Evolutionary conservation across 768 basidiomycete genomes (phyloP).

Genomic region (Gloeostereum incarnatum): DNA sequence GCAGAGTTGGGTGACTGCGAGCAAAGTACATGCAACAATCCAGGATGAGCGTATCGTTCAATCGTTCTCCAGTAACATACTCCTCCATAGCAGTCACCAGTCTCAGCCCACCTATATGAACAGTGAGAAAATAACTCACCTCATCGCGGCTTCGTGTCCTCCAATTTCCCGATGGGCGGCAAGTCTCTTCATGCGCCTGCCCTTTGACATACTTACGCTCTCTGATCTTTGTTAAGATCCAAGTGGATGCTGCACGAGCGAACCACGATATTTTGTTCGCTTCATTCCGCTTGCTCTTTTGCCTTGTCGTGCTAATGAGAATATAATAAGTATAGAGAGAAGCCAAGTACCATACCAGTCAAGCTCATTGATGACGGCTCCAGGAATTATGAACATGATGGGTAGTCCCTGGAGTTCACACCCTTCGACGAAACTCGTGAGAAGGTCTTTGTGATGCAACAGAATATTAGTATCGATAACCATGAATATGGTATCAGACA

Average conservation of each 20-base stretch:
- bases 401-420: conserved; percentile 33
- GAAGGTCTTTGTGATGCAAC: conserved; percentile 55
- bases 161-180: conserved; percentile 53
- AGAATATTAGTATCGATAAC: conserved; percentile 79
- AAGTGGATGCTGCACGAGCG: conserved; percentile 59
- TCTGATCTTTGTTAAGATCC: conserved; percentile 55
- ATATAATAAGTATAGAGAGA: neutral
- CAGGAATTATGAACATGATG: conserved; percentile 61
- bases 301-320: conserved; percentile 18
- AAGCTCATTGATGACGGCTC: conserved; percentile 68
- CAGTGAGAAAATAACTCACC: conserved; percentile 25
- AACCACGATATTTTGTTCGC: conserved; percentile 38
- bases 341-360: conserved; percentile 42
- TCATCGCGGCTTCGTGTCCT: conserved; percentile 42
- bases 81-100: conserved; percentile 5
- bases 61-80: conserved; percentile 23
- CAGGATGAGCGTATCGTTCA: conserved; percentile 63
- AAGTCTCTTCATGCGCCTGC: conserved; percentile 56
- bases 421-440: conserved; percentile 49
- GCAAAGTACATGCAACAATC: conserved; percentile 67
- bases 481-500: conserved; percentile 35
- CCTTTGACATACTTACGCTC: conserved; percentile 46
- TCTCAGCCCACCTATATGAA: neutral
- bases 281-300: conserved; percentile 30
- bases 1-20: conserved; percentile 30